phyloP scores from a whole-genome alignment of 2,329 filamentous ascomycete species.

The Clarireedia homoeocarpa region DNA sequence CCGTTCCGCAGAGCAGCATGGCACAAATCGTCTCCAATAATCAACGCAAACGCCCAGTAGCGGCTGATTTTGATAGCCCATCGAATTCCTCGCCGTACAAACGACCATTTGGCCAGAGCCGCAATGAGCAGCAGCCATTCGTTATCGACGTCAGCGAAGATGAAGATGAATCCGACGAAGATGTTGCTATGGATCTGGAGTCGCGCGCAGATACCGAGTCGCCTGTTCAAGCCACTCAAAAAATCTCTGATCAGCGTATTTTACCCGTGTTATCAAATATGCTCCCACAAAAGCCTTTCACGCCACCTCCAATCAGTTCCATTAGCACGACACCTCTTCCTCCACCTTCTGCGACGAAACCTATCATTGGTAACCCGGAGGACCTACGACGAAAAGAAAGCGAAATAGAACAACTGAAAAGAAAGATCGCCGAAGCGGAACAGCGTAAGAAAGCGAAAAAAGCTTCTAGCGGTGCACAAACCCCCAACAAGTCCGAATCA shows the following conservation, averaged over 20 bases:
- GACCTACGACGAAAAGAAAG: constrained; percentile 45
- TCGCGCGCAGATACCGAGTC: constrained; percentile 42
- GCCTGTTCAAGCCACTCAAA: constrained; percentile 16
- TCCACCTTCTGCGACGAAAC: constrained; percentile 14
- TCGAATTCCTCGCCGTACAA: constrained; percentile 33
- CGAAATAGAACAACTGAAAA: constrained; percentile 53
- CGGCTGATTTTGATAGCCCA: constrained; percentile 61
- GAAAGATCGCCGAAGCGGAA: constrained; percentile 30
- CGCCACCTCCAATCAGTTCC: constrained; percentile 20
- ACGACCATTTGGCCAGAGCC: constrained; percentile 53
- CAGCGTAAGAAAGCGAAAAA: constrained; percentile 21
- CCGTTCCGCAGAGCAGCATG: constrained; percentile 1
- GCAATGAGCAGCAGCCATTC: constrained; percentile 50
- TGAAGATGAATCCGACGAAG: constrained; percentile 52
- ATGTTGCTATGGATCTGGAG: constrained; percentile 59
- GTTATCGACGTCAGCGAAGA: constrained; percentile 83
- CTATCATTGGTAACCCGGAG: constrained; percentile 21
- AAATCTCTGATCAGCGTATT: constrained; percentile 17
- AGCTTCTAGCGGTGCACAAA: constrained; percentile 23
- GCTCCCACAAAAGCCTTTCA: constrained; percentile 33
- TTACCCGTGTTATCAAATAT: constrained; percentile 31
- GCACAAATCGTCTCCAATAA: constrained; percentile 3
- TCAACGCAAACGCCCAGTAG: constrained; percentile 51
- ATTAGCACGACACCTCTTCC: constrained; percentile 17
- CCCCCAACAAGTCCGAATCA: constrained; percentile 18